phyloP scores from a whole-genome alignment of 306 rosid species.

The Hippophae tibetana region DNA sequence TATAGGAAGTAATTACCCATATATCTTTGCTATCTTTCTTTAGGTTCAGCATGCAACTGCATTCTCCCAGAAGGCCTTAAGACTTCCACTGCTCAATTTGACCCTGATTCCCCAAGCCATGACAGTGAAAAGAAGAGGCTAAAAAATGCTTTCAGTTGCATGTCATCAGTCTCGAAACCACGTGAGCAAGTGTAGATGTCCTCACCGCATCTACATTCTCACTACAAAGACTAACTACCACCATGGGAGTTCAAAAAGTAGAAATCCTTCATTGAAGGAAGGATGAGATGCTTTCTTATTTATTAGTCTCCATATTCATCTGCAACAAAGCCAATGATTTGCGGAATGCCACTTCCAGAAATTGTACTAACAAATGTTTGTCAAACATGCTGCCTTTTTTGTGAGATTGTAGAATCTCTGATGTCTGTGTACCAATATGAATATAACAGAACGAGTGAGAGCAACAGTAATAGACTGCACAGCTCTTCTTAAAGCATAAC shows the following conservation, averaged over 20 bases:
- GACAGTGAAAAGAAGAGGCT: slow-evolving; percentile 66
- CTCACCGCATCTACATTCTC: slow-evolving; percentile 78
- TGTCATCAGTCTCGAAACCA: slow-evolving; percentile 69
- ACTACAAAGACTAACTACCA: slow-evolving; percentile 83
- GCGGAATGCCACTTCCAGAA: too few species aligned
- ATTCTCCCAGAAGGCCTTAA: slow-evolving; percentile 77
- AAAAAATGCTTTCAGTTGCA: slow-evolving; percentile 57
- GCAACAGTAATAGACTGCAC: slow-evolving; percentile 3
- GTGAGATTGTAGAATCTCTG: slow-evolving; percentile 21
- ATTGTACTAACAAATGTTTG: slow-evolving; percentile 3
- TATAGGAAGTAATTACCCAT: not conserved
- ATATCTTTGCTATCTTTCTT: slow-evolving; percentile 15
- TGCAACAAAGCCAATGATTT: not conserved
- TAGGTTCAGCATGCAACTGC: slow-evolving; percentile 84
- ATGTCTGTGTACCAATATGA: slow-evolving; percentile 26
- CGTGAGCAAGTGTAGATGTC: slow-evolving; percentile 79
- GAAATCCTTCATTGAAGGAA: slow-evolving; percentile 50
- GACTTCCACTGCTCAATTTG: slow-evolving; percentile 47
- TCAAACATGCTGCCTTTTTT: not conserved
- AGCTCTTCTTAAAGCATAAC: not conserved
- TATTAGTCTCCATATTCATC: not conserved
- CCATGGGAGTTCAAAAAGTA: slow-evolving; percentile 71
- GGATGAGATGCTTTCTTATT: slow-evolving; percentile 24
- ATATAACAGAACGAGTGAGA: slow-evolving; percentile 9
- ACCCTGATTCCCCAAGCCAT: slow-evolving; percentile 37